Evolutionary conservation across 352 stramenopile genomes (phyloP).

Genomic region (Phytophthora uliginosa): DNA sequence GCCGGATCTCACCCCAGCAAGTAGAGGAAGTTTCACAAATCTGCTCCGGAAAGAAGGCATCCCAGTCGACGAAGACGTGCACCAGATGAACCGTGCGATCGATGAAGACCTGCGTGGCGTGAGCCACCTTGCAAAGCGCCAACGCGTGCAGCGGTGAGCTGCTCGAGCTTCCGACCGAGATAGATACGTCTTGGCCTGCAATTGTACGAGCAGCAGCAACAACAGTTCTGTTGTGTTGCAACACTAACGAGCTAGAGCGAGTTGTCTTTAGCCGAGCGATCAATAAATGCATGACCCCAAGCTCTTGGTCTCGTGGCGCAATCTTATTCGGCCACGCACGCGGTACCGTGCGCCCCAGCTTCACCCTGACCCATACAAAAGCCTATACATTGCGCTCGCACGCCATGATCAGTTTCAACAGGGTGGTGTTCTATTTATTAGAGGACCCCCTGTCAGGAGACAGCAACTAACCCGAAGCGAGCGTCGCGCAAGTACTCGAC

Average conservation of each 20-base stretch:
- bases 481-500: slow-evolving; percentile 7
- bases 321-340: slow-evolving; percentile 14
- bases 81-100: slow-evolving; percentile 41
- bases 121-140: slow-evolving; percentile 17
- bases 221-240: neutral
- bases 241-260: neutral
- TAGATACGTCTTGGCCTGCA: slow-evolving; percentile 4
- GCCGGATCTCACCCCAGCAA: slow-evolving; percentile 49
- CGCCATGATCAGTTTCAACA: slow-evolving; percentile 33
- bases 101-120: slow-evolving; percentile 54
- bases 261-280: neutral
- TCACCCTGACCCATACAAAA: slow-evolving; percentile 28
- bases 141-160: slow-evolving; percentile 13
- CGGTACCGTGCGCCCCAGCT: slow-evolving; percentile 12
- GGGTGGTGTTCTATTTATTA: slow-evolving; percentile 42
- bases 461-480: slow-evolving; percentile 18
- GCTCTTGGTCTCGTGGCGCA: neutral
- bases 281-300: slow-evolving; percentile 6
- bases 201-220: slow-evolving; percentile 10
- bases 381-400: neutral
- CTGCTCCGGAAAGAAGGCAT: slow-evolving; percentile 60
- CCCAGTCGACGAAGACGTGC: slow-evolving; percentile 56
- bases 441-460: slow-evolving; percentile 2
- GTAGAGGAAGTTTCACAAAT: slow-evolving; percentile 53
- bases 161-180: neutral